Base-by-base conservation (phyloP, 2,329 filamentous ascomycete genomes). In the Magnaporthiopsis poae region DNA sequence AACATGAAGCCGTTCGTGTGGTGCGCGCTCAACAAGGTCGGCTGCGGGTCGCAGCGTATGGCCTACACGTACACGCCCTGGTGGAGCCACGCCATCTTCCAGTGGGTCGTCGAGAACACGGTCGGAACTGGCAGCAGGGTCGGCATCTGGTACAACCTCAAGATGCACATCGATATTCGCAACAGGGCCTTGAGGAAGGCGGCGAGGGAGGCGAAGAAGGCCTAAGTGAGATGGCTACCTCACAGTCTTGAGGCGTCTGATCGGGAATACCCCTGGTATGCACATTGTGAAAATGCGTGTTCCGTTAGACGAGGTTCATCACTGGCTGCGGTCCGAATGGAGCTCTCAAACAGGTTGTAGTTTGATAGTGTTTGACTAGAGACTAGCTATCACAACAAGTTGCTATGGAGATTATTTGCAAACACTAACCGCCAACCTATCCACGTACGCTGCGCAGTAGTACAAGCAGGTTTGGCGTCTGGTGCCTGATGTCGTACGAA, bases 71-170 rank as follows among this genome's bases (percentile, higher is more conserved):
- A 91, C 73, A 96, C 92, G 2, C 96, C 95, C 0, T 97, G 89
- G 81, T 98, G 93, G 93, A 90, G 86, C 70, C 95, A 99, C 77
- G 91, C 89, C 0, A 75, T 96, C 66, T 90, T 97, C 87, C 88
- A 94, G 70, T 97, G 91, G 89, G 86, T 86, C 67, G 81, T 97
- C 52, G 85, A 87, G 76, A 86, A 79, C 70, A 81, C 84, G 0
- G 73, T 83, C 39, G 85, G 85, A 7, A 77, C 80, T 29, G 83
- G 80, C 64, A 80, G 79, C 72, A 74, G 75, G 18, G 62, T 83
- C 29, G 80, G 77, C 13, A 79, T 86, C 60, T 77, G 74, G 71
- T 77, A 80, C 73, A 87, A 86, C 75, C 78, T 81, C 70, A 81
- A 80, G 70, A 93, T 96, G 88, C 93, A 97, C 75, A 80, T 90